These are phyloP conservation scores for Tagetes erecta DNA, from an alignment of 129 eudicot species.

Conservation along the genomic window DNA sequence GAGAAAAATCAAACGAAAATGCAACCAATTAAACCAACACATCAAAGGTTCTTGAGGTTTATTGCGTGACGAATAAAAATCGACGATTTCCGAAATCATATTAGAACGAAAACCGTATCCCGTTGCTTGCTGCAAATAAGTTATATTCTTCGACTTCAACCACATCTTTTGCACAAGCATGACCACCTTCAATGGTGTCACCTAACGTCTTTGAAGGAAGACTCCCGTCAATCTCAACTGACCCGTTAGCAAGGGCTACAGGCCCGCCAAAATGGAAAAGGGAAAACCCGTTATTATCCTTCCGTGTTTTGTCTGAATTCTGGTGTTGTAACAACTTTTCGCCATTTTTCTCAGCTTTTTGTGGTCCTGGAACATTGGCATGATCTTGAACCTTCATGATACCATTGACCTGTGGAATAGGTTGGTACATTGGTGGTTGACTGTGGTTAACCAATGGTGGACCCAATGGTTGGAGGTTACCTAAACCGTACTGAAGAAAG, in stretches of 20 bases:
- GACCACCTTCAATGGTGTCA: slow-evolving; percentile 40
- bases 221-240: slow-evolving; percentile 43
- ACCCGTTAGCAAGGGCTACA: slow-evolving; percentile 69
- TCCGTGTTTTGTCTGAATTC: slow-evolving; percentile 34
- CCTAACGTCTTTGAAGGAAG: slow-evolving; percentile 28
- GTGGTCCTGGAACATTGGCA: slow-evolving; percentile 26
- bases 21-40: slow-evolving; percentile 30
- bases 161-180: slow-evolving; percentile 48
- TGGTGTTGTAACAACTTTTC: slow-evolving; percentile 25
- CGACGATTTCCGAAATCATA: slow-evolving; percentile 19
- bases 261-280: slow-evolving; percentile 92
- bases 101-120: slow-evolving; percentile 69
- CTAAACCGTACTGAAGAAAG: slow-evolving; percentile 62
- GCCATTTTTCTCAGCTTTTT: slow-evolving; percentile 33
- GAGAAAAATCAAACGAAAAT: slow-evolving; percentile 26
- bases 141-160: slow-evolving; percentile 66
- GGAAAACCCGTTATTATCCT: slow-evolving; percentile 62
- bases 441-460: slow-evolving; percentile 54
- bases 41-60: slow-evolving; percentile 45
- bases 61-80: slow-evolving; percentile 42
- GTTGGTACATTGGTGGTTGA: slow-evolving; percentile 62
- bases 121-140: slow-evolving; percentile 74
- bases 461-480: slow-evolving; percentile 56
- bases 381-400: slow-evolving; percentile 40
- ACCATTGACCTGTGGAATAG: slow-evolving; percentile 47